Percentiles rank a stretch among this genome's conserved stretches.
Evolutionary conservation across 1,284 basidiomycete genomes (phyloP).

Genomic region (Heliocybe sulcata): DNA sequence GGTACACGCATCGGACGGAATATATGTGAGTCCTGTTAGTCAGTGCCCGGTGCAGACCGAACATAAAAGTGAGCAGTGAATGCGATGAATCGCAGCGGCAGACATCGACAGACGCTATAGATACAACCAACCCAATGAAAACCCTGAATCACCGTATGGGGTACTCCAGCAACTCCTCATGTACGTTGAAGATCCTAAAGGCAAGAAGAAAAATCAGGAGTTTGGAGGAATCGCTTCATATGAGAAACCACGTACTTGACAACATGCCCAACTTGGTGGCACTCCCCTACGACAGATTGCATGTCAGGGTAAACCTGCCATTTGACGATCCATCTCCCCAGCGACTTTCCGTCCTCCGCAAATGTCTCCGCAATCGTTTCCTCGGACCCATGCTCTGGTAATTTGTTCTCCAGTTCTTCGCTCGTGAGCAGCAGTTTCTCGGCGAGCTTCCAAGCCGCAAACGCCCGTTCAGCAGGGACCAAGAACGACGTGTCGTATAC

Average conservation of each 20-base stretch:
- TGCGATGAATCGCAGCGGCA: no score
- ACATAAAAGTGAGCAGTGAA: no score
- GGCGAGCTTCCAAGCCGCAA: constrained; percentile 79
- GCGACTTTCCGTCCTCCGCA: constrained; percentile 50
- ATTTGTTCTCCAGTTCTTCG: constrained; percentile 28
- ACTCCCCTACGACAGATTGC: constrained; percentile 51
- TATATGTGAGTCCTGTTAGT: no score
- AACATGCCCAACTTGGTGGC: constrained; percentile 51
- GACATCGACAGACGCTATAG: neutral
- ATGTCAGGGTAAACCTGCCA: constrained; percentile 35
- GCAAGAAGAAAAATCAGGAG: constrained; percentile 8
- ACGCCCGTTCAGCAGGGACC: constrained; percentile 59
- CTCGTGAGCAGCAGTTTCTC: constrained; percentile 40
- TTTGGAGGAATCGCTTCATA: neutral
- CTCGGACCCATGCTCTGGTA: constrained; percentile 37
- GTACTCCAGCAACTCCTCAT: constrained; percentile 59
- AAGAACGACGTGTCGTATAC: constrained; percentile 74
- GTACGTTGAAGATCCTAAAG: constrained; percentile 74
- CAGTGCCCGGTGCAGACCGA: no score
- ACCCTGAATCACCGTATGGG: constrained; percentile 7
- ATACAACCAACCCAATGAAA: neutral
- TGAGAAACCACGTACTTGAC: constrained; percentile 40
- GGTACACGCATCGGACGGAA: no score
- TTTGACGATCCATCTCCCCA: constrained; percentile 74
- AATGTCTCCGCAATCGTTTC: constrained; percentile 75